Percentiles rank a stretch among this genome's conserved stretches.
These are phyloP conservation scores for Mrakia hoshinonis DNA, from an alignment of 768 basidiomycete species.

Conservation along the genomic window DNA sequence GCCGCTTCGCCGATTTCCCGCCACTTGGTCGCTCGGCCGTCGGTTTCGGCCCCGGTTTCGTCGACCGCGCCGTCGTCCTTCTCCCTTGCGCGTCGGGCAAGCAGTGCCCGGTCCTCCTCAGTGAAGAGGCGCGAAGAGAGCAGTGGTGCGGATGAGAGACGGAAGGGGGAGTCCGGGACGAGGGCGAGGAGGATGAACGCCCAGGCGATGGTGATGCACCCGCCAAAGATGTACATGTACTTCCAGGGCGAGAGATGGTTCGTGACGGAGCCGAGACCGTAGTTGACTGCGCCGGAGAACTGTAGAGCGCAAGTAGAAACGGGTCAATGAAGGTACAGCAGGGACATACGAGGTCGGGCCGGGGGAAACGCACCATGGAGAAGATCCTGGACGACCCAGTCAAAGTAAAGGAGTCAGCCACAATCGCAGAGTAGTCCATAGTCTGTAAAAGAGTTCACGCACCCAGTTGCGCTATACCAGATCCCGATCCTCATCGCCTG, in stretches of 20 bases:
- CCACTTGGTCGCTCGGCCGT: constrained; percentile 33
- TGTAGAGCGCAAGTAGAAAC: no score
- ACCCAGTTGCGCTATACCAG: constrained; percentile 34
- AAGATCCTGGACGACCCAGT: no score
- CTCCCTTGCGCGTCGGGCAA: constrained; percentile 33
- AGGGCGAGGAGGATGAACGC: constrained; percentile 38
- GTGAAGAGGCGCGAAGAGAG: constrained; percentile 39
- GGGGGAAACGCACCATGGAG: constrained; percentile 31
- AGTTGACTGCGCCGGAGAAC: constrained; percentile 42
- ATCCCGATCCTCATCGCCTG: constrained; percentile 40
- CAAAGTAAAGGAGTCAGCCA: no score
- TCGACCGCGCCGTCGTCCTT: constrained; percentile 16
- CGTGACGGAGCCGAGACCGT: constrained; percentile 35
- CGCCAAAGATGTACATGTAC: constrained; percentile 33
- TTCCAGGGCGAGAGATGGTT: constrained; percentile 36
- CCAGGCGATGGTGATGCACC: constrained; percentile 10
- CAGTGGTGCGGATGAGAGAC: constrained; percentile 23
- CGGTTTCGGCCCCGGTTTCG: not conserved
- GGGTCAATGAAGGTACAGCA: no score
- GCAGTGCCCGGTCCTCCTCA: constrained; percentile 34
- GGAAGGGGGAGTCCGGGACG: constrained; percentile 38
- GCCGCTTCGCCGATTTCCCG: constrained; percentile 38
- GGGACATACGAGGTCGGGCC: no score
- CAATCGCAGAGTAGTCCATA: no score
- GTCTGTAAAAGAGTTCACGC: no score